Percentiles rank a stretch among this genome's conserved stretches.
These are phyloP conservation scores for Chlamydomonas applanata DNA, from an alignment of 139 green algal genomes.

Conservation along the genomic window DNA sequence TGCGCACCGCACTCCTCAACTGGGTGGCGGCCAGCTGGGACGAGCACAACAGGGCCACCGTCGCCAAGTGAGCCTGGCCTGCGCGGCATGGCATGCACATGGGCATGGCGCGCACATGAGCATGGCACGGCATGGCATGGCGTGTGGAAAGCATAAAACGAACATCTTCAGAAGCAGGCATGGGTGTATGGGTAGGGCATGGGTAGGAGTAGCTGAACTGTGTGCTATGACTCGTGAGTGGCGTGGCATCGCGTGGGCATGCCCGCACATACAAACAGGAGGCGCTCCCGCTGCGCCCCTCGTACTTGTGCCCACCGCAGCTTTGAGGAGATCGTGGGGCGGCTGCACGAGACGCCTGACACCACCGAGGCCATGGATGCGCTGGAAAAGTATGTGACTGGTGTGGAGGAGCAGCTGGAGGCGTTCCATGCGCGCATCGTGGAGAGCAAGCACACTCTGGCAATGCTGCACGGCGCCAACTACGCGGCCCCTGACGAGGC, in stretches of 20 bases:
- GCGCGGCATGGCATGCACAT: no score
- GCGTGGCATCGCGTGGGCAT: no score
- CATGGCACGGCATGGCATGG: no score
- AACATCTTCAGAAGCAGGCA: no score
- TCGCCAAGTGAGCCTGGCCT: not conserved
- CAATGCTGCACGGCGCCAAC: conserved; percentile 42
- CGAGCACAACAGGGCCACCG: not conserved
- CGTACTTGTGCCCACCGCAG: conserved; percentile 12
- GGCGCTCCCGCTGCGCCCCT: not conserved
- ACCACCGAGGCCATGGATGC: conserved; percentile 68
- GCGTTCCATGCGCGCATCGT: conserved; percentile 26
- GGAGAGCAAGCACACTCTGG: not conserved
- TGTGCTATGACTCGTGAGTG: no score
- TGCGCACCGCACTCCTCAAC: not conserved
- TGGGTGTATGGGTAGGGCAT: no score
- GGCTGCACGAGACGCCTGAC: conserved; percentile 48
- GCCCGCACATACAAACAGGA: not conserved
- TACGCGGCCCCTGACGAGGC: conserved; percentile 35
- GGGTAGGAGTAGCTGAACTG: no score
- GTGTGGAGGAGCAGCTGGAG: conserved; percentile 46
- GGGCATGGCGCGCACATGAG: no score
- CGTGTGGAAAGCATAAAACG: no score
- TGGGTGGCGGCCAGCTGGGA: not conserved
- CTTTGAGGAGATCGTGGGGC: conserved; percentile 39
- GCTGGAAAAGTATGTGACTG: conserved; percentile 51